Base-by-base conservation (phyloP, 2,329 filamentous ascomycete species). In the Cryphonectria carpinicola region DNA sequence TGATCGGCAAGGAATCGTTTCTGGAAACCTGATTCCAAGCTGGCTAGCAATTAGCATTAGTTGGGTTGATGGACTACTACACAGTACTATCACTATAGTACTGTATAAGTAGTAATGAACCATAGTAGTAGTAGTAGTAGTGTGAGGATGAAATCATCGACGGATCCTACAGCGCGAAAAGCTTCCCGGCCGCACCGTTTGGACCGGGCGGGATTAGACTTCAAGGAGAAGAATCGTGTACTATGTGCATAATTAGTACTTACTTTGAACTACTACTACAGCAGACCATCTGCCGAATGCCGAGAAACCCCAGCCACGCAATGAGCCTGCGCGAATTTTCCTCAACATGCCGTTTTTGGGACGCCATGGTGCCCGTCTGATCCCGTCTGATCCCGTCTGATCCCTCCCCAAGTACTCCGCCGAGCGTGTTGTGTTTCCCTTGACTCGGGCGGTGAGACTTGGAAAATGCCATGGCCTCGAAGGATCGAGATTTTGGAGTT, bases 381-480 rank as follows among this genome's bases (percentile, higher is more conserved):
- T 28, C 22, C 22, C 54, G 14, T 19, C 46, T 8, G 43, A 28
- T 28, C 22, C 22, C 54, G 14, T 19, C 46, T 8, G 43, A 28
- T 28, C 54, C 28, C 54, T 17, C 5, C 4, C 46, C 10, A 11
- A 10, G 25, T 28, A 17, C 25, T 56, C 52, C n/a, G 52, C n/a
- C 52, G 52, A 14, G 52, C 52, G 1, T 17, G 46, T 56, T 28
- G 52, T 56, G 52, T 56, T 10, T 32, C 13, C 25, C 4, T 58
- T 58, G 54, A 32, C 54, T 58, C 28, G 54, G 54, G 54, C 54
- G 54, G 54, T 58, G 54, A 58, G 54, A 19, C 54, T 7, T 17
- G 5, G 46, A 58, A 8, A 58, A 58, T 58, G 54, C 54, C 54
- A 58, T 35, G 54, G 54, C 28, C 25, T 58, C 14, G 11, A 58